Conservation (phyloP, 2,329 filamentous ascomycete species). For the Aspergillus intermedius region DNA sequence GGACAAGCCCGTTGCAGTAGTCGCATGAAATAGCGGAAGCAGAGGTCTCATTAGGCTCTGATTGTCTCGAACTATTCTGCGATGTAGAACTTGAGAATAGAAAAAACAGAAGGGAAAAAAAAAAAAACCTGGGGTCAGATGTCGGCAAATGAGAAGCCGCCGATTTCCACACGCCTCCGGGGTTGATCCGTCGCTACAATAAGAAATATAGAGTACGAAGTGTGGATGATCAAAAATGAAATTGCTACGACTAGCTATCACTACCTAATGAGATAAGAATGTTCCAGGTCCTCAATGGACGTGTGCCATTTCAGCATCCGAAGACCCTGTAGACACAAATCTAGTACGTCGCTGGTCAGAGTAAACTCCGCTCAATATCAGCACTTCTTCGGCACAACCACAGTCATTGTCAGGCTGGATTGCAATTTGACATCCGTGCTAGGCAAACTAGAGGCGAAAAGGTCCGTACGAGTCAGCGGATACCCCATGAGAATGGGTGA, state of each 20-base stretch:
- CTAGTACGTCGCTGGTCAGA: constrained; percentile 38
- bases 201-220: no score
- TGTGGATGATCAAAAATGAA: no score
- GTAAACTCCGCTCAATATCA: constrained; percentile 54
- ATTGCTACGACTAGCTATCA: neutral
- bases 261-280: constrained; percentile 11
- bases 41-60: no score
- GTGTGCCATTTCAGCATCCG: constrained; percentile 31
- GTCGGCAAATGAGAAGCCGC: neutral
- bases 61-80: no score
- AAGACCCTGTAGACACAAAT: constrained; percentile 32
- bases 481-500: neutral
- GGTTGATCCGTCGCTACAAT: no score
- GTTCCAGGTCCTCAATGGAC: constrained; percentile 42
- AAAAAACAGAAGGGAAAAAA: no score
- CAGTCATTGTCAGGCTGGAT: constrained; percentile 74
- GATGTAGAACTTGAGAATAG: no score
- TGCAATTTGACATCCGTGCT: constrained; percentile 99
- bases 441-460: constrained; percentile 11
- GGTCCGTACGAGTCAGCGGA: constrained; percentile 7
- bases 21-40: no score
- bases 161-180: neutral
- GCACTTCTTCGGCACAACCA: constrained; percentile 99
- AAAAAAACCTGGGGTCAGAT: neutral
- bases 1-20: neutral